phyloP scores from a whole-genome alignment of 768 basidiomycete species.

The Phallus indusiatus region DNA sequence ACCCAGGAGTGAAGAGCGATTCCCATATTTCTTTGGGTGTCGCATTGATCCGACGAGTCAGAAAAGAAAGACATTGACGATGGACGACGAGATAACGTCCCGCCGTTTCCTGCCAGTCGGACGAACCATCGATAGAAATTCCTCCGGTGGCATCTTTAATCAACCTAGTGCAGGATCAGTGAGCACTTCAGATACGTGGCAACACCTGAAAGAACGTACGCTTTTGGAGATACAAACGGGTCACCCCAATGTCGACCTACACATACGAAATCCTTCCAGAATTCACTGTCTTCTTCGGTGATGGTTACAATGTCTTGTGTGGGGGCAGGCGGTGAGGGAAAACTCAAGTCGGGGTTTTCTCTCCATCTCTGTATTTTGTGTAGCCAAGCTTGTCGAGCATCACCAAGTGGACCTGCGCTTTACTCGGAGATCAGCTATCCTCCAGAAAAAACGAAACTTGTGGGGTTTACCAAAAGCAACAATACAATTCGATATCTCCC shows the following conservation, averaged over 20 bases:
- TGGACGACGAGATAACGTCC: constrained; percentile 6
- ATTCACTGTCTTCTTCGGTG: constrained; percentile 9
- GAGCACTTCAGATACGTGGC: neutral
- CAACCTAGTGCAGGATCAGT: neutral
- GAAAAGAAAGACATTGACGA: constrained; percentile 11
- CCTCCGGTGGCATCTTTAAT: neutral
- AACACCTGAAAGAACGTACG: neutral
- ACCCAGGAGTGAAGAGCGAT: constrained; percentile 9
- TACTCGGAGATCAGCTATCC: neutral
- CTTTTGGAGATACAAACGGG: constrained; percentile 11
- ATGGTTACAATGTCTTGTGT: neutral
- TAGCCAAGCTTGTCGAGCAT: neutral
- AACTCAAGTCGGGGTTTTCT: neutral
- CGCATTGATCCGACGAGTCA: constrained; percentile 9
- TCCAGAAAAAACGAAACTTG: neutral
- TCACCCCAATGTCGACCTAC: constrained; percentile 9
- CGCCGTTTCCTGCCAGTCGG: constrained; percentile 8
- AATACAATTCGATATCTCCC: neutral
- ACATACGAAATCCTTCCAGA: constrained; percentile 12
- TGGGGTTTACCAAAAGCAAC: neutral
- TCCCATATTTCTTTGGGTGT: constrained; percentile 11
- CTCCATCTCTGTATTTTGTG: neutral
- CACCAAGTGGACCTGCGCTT: neutral
- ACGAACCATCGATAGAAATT: constrained; percentile 6
- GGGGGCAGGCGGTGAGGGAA: neutral